phyloP scores from a whole-genome alignment of 2,329 filamentous ascomycete genomes.

The Pseudocercospora eumusae region DNA sequence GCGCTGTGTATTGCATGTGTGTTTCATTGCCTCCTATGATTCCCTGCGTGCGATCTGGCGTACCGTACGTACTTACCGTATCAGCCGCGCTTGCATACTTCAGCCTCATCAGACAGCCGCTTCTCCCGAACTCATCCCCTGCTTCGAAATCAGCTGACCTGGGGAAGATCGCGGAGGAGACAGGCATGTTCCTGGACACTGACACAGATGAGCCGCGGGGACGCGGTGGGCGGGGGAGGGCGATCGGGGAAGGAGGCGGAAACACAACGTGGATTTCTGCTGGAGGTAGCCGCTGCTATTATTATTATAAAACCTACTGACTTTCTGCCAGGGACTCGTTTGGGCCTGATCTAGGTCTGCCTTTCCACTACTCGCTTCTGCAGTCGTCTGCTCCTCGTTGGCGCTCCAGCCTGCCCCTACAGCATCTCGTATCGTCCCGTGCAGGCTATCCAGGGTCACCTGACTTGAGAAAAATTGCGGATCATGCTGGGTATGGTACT shows the following conservation, averaged over 20 bases:
- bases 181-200: not conserved
- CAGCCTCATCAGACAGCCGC: not conserved
- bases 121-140: not conserved
- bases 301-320: too few species aligned
- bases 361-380: too few species aligned
- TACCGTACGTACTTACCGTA: constrained; percentile 9
- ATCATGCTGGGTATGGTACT: not conserved
- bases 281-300: too few species aligned
- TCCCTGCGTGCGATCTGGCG: constrained; percentile 7
- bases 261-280: too few species aligned
- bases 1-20: constrained; percentile 6
- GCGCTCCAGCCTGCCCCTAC: too few species aligned
- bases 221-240: too few species aligned
- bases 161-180: not conserved
- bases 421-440: too few species aligned
- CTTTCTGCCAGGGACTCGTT: too few species aligned
- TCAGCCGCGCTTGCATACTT: constrained; percentile 3
- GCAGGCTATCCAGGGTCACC: not conserved
- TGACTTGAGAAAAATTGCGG: not conserved
- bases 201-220: too few species aligned
- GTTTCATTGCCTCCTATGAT: not conserved
- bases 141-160: not conserved
- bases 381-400: too few species aligned
- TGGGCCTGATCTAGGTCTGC: too few species aligned
- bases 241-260: too few species aligned